phyloP scores from a whole-genome alignment of 192 early-diverging fungal genomes.

The Entophlyctis luteolus region DNA sequence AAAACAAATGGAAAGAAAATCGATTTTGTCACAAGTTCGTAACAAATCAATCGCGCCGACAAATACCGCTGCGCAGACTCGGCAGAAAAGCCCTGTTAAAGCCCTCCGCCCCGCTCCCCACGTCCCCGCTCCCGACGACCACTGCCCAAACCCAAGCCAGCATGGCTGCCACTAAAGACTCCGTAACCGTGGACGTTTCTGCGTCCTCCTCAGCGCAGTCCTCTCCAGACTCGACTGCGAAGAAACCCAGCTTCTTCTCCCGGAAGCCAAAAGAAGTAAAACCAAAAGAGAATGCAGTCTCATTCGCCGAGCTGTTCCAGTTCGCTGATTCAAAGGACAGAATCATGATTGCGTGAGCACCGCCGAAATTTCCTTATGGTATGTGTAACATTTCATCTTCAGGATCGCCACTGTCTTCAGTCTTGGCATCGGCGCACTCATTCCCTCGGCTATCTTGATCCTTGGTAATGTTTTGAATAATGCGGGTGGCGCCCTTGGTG shows the following conservation, averaged over 20 bases:
- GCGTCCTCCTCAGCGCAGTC: background rate
- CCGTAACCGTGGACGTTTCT: background rate
- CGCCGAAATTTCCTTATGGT: background rate
- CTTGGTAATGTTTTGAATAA: slow-evolving; percentile 21
- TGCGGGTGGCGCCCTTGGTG: background rate
- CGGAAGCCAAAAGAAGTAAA: slow-evolving; percentile 13
- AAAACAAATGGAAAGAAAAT: too few species aligned
- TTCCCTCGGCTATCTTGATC: slow-evolving; percentile 22
- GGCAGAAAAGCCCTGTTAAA: too few species aligned
- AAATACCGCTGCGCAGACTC: too few species aligned
- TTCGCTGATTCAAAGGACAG: slow-evolving; percentile 7
- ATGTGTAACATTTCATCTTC: background rate
- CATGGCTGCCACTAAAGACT: too few species aligned
- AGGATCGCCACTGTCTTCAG: slow-evolving; percentile 22
- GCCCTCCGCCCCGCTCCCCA: too few species aligned
- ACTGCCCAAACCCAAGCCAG: too few species aligned
- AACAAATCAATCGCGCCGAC: too few species aligned
- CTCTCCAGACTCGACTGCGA: background rate
- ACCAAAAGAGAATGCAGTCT: slow-evolving; percentile 19
- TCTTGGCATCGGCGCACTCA: slow-evolving; percentile 23
- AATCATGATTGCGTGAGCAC: slow-evolving; percentile 23
- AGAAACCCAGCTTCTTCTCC: too few species aligned
- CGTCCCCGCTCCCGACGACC: too few species aligned
- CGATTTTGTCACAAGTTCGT: too few species aligned
- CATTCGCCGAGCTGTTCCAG: slow-evolving; percentile 14